Evolutionary conservation across 352 stramenopile genomes (phyloP).

Genomic region (Phytophthora sansomeana): DNA sequence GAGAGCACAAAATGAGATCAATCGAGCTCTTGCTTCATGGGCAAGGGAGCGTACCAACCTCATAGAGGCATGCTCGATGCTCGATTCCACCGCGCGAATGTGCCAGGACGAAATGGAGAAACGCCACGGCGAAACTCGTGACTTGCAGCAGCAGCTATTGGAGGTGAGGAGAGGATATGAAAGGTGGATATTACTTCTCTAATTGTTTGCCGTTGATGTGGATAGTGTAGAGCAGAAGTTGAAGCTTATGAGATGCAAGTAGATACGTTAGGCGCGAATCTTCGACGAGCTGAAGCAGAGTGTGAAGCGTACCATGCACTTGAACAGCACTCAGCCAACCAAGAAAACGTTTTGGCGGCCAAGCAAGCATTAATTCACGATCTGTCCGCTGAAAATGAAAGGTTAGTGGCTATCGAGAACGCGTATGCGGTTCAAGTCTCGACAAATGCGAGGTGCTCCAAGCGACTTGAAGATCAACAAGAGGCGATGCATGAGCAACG

Average conservation of each 20-base stretch:
- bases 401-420: slow-evolving; percentile 42
- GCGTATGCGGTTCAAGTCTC: slow-evolving; percentile 27
- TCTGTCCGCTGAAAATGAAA: slow-evolving; percentile 45
- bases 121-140: slow-evolving; percentile 35
- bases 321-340: slow-evolving; percentile 31
- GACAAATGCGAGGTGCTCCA: slow-evolving; percentile 13
- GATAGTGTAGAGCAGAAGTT: slow-evolving; percentile 31
- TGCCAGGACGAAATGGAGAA: slow-evolving; percentile 52
- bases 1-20: slow-evolving; percentile 18
- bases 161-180: slow-evolving; percentile 25
- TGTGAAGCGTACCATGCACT: slow-evolving; percentile 27
- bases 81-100: slow-evolving; percentile 41
- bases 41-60: slow-evolving; percentile 46
- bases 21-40: slow-evolving; percentile 42
- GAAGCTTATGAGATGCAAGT: slow-evolving; percentile 32
- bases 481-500: slow-evolving; percentile 18
- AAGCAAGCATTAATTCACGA: slow-evolving; percentile 30
- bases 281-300: slow-evolving; percentile 28
- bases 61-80: slow-evolving; percentile 29
- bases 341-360: slow-evolving; percentile 16
- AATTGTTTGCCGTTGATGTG: slow-evolving; percentile 3
- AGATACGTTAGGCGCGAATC: slow-evolving; percentile 33
- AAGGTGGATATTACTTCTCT: not conserved
- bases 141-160: slow-evolving; percentile 31
- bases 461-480: slow-evolving; percentile 29